Conservation (phyloP, 2,329 filamentous ascomycete species). For the Paracamarosporium sp. region DNA sequence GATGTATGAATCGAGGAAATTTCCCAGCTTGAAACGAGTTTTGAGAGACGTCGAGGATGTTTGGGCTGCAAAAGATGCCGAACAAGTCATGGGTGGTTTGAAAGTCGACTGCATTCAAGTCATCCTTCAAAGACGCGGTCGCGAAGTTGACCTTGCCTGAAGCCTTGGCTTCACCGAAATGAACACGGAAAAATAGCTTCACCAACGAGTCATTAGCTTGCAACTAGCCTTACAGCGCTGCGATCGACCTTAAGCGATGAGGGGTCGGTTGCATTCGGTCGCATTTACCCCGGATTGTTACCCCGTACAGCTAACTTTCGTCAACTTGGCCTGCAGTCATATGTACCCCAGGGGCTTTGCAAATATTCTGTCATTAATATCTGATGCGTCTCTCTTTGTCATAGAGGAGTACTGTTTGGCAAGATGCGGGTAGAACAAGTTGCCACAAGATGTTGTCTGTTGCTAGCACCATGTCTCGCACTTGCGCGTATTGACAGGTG, state of each 20-base stretch:
- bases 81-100: conserved; percentile 25
- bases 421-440: not conserved
- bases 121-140: conserved; percentile 28
- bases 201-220: not conserved
- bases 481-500: conserved; percentile 25
- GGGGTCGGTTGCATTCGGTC: conserved; percentile 6
- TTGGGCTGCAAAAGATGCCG: conserved; percentile 36
- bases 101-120: conserved; percentile 43
- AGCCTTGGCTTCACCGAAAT: not conserved
- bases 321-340: not conserved
- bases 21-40: conserved; percentile 32
- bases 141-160: conserved; percentile 39
- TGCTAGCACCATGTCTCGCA: conserved; percentile 4
- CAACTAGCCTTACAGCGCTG: not conserved
- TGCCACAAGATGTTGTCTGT: not conserved
- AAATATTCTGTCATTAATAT: not conserved
- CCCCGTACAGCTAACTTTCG: not conserved
- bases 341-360: not conserved
- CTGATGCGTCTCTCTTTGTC: not conserved
- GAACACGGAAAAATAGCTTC: not conserved
- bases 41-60: conserved; percentile 38
- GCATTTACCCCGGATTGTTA: conserved; percentile 3
- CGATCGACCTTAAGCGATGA: conserved; percentile 8
- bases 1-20: conserved; percentile 31
- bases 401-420: not conserved